These are phyloP conservation scores for Aureobasidium sp. DNA, from an alignment of 2,329 filamentous ascomycete genomes.

Conservation along the genomic window DNA sequence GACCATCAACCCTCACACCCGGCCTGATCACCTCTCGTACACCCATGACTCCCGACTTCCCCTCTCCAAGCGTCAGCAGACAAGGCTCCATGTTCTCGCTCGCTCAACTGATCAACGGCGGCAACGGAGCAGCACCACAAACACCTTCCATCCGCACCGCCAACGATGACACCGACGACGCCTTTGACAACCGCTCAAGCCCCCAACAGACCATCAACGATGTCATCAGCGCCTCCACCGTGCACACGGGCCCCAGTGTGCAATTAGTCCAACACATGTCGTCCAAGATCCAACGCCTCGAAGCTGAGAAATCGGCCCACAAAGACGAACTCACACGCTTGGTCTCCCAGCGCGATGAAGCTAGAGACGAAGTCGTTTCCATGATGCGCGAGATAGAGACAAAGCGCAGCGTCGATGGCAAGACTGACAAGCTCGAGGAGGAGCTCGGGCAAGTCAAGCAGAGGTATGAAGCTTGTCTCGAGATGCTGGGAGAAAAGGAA, in stretches of 20 bases:
- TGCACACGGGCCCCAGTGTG: slow-evolving; percentile 83
- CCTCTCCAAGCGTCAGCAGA: slow-evolving; percentile 30
- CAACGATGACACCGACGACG: slow-evolving; percentile 48
- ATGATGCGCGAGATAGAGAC: slow-evolving; percentile 82
- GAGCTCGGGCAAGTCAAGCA: slow-evolving; percentile 63
- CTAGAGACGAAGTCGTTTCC: slow-evolving; percentile 80
- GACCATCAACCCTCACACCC: slow-evolving; percentile 24
- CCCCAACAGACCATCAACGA: slow-evolving; percentile 62
- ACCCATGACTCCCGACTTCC: slow-evolving; percentile 12
- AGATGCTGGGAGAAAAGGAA: slow-evolving; percentile 95
- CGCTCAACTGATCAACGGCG: slow-evolving; percentile 29
- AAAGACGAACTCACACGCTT: slow-evolving; percentile 81
- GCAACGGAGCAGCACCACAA: slow-evolving; percentile 25
- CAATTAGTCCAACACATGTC: slow-evolving; percentile 96
- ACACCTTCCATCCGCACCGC: slow-evolving; percentile 44
- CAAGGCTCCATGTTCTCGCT: slow-evolving; percentile 42
- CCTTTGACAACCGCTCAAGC: slow-evolving; percentile 51
- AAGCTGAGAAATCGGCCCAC: slow-evolving; percentile 82
- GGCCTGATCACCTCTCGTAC: slow-evolving; percentile 16
- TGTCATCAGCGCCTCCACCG: slow-evolving; percentile 55
- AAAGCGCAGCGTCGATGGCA: slow-evolving; percentile 54
- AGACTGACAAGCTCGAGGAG: slow-evolving; percentile 58
- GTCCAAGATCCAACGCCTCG: slow-evolving; percentile 80
- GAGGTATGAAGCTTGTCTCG: slow-evolving; percentile 82
- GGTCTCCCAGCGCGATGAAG: slow-evolving; percentile 80